Evolutionary conservation across 1,139 yeast genomes (phyloP).

Genomic region (Sugiyamaella xylanicola): DNA sequence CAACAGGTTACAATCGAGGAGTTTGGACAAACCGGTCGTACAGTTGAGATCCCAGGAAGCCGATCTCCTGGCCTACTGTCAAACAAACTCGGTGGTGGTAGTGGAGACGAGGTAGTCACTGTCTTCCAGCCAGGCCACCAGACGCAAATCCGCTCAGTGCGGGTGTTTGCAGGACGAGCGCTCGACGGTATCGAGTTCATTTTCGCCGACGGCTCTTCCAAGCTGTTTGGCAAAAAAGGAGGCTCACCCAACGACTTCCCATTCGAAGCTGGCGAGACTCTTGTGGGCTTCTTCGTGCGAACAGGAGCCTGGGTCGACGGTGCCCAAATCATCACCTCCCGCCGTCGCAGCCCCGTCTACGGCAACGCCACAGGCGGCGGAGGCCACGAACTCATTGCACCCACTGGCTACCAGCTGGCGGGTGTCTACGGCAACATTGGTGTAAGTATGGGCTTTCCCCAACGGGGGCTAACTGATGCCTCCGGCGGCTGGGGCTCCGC

Average conservation of each 20-base stretch:
- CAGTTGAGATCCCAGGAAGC: constrained; percentile 24
- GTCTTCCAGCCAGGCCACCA: constrained; percentile 35
- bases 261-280: constrained; percentile 57
- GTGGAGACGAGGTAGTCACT: constrained; percentile 29
- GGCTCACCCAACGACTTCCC: constrained; percentile 58
- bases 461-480: constrained; percentile 1
- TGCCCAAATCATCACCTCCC: constrained; percentile 61
- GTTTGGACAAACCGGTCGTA: constrained; percentile 29
- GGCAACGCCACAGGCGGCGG: constrained; percentile 79
- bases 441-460: constrained; percentile 26
- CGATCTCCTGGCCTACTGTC: constrained; percentile 26
- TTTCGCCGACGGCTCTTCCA: constrained; percentile 34
- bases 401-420: constrained; percentile 57
- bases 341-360: constrained; percentile 44
- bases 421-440: constrained; percentile 72
- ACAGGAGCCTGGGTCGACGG: constrained; percentile 92
- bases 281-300: constrained; percentile 64
- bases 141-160: constrained; percentile 46
- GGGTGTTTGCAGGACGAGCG: constrained; percentile 66
- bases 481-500: constrained; percentile 16
- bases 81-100: constrained; percentile 34
- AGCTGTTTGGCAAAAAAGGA: constrained; percentile 65
- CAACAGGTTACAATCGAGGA: constrained; percentile 38
- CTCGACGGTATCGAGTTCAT: constrained; percentile 69
- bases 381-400: constrained; percentile 58